Evolutionary conservation across 345 rosid genomes (phyloP).

Genomic region (Nephelium lappaceum): DNA sequence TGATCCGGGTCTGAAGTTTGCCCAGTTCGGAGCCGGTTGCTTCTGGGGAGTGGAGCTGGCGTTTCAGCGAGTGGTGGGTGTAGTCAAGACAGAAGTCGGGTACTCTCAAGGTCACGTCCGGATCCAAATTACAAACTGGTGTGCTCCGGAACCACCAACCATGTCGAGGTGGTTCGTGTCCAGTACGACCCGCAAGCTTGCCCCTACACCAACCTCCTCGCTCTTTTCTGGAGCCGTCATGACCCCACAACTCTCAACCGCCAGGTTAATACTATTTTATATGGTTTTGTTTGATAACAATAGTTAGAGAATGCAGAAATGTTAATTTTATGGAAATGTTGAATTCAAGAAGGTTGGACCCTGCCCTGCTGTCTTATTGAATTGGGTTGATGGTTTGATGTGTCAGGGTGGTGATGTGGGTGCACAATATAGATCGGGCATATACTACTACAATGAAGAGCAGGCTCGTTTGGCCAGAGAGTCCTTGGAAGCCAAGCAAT

Average conservation of each 20-base stretch:
- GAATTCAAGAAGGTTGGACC: too few relatives aligned
- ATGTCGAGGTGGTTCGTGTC: constrained; percentile 81
- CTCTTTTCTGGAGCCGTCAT: constrained; percentile 75
- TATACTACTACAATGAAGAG: constrained; percentile 62
- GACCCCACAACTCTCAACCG: constrained; percentile 88
- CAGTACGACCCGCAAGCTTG: constrained; percentile 72
- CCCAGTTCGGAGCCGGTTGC: constrained; percentile 94
- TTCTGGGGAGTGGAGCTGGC: constrained; percentile 90
- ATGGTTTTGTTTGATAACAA: too few relatives aligned
- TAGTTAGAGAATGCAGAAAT: too few relatives aligned
- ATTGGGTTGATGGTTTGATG: background rate
- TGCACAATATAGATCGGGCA: constrained; percentile 84
- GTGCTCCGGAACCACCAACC: constrained; percentile 71
- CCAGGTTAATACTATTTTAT: constrained; percentile 44
- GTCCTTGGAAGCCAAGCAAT: constrained; percentile 62
- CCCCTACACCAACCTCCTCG: constrained; percentile 56
- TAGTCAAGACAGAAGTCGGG: constrained; percentile 79
- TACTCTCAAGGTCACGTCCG: constrained; percentile 73
- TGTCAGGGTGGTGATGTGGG: constrained; percentile 80
- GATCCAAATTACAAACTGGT: constrained; percentile 68
- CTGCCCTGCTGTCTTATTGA: background rate
- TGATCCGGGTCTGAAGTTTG: constrained; percentile 55
- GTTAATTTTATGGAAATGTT: too few relatives aligned
- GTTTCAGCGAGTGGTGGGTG: constrained; percentile 74
- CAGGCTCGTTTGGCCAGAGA: constrained; percentile 60